Evolutionary conservation across 352 stramenopile genomes (phyloP), one percentile per base, ranked within the genome.

Genomic region (Globisporangium paddicum): DNA sequence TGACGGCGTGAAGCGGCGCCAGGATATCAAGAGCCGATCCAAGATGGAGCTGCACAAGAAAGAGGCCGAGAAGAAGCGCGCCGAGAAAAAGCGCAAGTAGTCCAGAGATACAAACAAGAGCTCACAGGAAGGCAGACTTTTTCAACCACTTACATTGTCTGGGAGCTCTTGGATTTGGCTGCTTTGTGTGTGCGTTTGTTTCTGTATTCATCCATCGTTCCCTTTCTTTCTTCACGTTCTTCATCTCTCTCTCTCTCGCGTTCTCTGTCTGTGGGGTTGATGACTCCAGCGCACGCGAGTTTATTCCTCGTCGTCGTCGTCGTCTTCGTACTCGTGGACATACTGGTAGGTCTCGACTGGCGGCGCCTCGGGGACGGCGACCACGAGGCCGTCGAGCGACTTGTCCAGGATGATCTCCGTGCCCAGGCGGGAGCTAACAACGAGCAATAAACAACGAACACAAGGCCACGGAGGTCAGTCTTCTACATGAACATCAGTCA

Each of bases 381-480:
- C 82, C 26, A 96, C 85, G 40, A 96, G 72, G n/a, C 87, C 87
- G 66, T 96, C 77, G 63, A 96, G 75, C 51, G 85, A 79, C 70
- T 95, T 91, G 52, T 78, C 71, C 72, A 96, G 71, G 37, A 95
- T 68, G 66, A 96, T 95, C 79, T 93, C 85, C 53, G 85, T 95
- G 25, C 81, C 87, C 26, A 96, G 69, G 58, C 87, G 85, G 38
- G 85, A 95, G 77, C 82, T 93, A n/a, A n/a, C n/a, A n/a, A n/a
- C n/a, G n/a, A n/a, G 46, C 35, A 38, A n/a, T 2, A 3, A 30
- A 3, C 5, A 9, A 21, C 11, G 19, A 16, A 10, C 14, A 11
- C 38, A 34, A 2, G 21, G 25, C 38, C 18, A 56, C 21, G 19
- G 16, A 14, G 14, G 19, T 47, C 40, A 41, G 25, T 18, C 25